A percentile compares a stretch with the other conserved stretches of the same genome.
Evolutionary conservation across 2,329 filamentous ascomycete genomes (phyloP).

Genomic region (Monosporascus sp.): DNA sequence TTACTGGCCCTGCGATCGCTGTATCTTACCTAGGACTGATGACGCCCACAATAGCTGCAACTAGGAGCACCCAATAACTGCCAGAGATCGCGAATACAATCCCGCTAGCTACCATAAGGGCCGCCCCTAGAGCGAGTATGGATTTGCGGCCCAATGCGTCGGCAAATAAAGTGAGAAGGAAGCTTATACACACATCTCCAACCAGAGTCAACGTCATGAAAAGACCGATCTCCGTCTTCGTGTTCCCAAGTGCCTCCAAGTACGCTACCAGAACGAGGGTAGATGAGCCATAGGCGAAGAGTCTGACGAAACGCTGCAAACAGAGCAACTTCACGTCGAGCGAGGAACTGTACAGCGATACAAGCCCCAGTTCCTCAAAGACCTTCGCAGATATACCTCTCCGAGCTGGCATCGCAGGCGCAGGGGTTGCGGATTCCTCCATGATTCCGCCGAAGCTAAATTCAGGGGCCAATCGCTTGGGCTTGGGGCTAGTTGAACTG

Average conservation of each 20-base stretch:
- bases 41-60: constrained; percentile 54
- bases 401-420: background rate
- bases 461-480: background rate
- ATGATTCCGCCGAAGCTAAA: background rate
- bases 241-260: constrained; percentile 43
- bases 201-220: constrained; percentile 62
- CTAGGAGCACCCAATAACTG: constrained; percentile 54
- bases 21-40: constrained; percentile 46
- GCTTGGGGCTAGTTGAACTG: background rate
- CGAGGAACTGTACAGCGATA: constrained; percentile 34
- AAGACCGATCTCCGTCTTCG: constrained; percentile 48
- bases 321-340: constrained; percentile 53
- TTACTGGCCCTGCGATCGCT: background rate
- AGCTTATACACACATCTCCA: constrained; percentile 55
- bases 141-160: constrained; percentile 50
- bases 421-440: background rate
- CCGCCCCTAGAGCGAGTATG: constrained; percentile 48
- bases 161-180: constrained; percentile 52
- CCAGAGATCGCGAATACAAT: constrained; percentile 45
- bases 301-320: constrained; percentile 52
- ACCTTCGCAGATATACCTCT: constrained; percentile 6
- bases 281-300: constrained; percentile 57
- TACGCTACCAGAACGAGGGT: constrained; percentile 54
- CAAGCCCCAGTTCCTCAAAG: constrained; percentile 38
- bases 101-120: constrained; percentile 51